phyloP scores from a whole-genome alignment of 306 rosid genomes.

The Cucurbita argyrosperma region DNA sequence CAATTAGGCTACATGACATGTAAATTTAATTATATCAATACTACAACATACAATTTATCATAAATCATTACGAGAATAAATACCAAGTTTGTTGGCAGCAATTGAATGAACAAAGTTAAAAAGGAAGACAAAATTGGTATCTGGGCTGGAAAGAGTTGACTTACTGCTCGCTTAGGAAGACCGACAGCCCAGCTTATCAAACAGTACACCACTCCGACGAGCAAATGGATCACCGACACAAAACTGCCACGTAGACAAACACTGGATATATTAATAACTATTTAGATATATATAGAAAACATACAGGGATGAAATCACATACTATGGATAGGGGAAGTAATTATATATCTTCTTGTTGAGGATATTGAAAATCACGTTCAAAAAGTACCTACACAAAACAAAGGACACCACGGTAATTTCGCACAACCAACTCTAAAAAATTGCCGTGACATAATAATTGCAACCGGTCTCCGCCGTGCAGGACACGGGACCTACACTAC shows the following conservation, averaged over 20 bases:
- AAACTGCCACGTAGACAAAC: slow-evolving; percentile 23
- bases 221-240: slow-evolving; percentile 39
- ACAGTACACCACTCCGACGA: slow-evolving; percentile 37
- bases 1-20: too few species aligned
- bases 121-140: background rate
- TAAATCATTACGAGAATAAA: background rate
- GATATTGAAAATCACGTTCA: slow-evolving; percentile 48
- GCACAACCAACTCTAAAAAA: background rate
- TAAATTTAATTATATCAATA: background rate
- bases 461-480: background rate
- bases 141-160: background rate
- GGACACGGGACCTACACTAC: background rate
- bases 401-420: background rate
- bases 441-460: background rate
- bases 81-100: too few species aligned
- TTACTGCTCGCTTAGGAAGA: slow-evolving; percentile 50
- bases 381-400: slow-evolving; percentile 23
- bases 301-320: background rate
- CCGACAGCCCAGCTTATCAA: slow-evolving; percentile 44
- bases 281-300: background rate
- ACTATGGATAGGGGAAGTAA: slow-evolving; percentile 48
- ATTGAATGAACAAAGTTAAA: background rate
- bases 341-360: slow-evolving; percentile 42
- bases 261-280: background rate
- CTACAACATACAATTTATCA: background rate